Conservation (phyloP, 352 stramenopile species). For the Peronospora belbahrii region DNA sequence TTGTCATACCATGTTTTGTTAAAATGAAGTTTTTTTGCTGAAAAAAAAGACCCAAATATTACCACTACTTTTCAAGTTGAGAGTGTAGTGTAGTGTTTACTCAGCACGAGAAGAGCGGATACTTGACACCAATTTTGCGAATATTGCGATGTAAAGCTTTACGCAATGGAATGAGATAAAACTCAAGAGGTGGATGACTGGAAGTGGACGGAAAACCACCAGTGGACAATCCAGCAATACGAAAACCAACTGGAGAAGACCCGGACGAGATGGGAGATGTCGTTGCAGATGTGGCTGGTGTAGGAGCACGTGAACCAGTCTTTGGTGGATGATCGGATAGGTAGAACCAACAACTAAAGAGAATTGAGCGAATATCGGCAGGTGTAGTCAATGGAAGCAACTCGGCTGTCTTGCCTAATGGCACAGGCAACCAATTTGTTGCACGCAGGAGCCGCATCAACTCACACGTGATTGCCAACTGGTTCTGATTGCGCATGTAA, state of each 20-base stretch:
- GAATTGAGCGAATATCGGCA: slow-evolving; percentile 61
- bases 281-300: slow-evolving; percentile 34
- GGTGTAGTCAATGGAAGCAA: slow-evolving; percentile 61
- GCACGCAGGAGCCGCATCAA: slow-evolving; percentile 50
- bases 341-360: slow-evolving; percentile 83
- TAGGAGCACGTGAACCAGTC: slow-evolving; percentile 21
- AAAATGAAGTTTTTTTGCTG: no score
- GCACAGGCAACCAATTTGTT: slow-evolving; percentile 51
- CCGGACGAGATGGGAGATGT: slow-evolving; percentile 39
- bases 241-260: slow-evolving; percentile 37
- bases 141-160: slow-evolving; percentile 76
- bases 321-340: slow-evolving; percentile 62
- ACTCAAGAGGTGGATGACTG: slow-evolving; percentile 49
- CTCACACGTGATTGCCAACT: slow-evolving; percentile 56
- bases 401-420: slow-evolving; percentile 44
- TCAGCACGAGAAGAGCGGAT: slow-evolving; percentile 68
- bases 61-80: not conserved
- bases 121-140: slow-evolving; percentile 58
- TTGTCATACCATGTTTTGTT: no score
- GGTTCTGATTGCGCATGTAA: slow-evolving; percentile 72
- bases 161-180: slow-evolving; percentile 71
- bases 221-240: slow-evolving; percentile 13
- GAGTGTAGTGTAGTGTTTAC: not conserved
- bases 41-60: not conserved
- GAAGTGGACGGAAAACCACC: slow-evolving; percentile 9